Evolutionary conservation across 306 rosid species (phyloP).

Genomic region (Castanopsis chinensis): DNA sequence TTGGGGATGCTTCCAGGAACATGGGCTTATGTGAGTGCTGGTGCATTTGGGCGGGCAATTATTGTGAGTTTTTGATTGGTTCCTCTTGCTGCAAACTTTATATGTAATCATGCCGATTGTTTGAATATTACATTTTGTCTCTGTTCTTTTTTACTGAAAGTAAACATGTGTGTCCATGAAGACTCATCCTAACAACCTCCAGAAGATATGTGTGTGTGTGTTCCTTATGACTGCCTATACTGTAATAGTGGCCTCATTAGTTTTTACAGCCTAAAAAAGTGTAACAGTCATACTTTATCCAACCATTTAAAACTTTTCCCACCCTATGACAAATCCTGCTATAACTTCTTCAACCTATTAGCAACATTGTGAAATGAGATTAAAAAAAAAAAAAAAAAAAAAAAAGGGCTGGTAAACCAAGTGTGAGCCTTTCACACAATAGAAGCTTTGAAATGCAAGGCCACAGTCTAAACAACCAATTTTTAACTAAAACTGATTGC

Average conservation of each 20-base stretch:
- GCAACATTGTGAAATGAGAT: neutral
- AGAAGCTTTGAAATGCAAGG: neutral
- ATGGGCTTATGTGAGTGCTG: slow-evolving; percentile 99
- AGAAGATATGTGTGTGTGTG: neutral
- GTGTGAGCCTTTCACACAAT: neutral
- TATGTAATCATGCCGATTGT: neutral
- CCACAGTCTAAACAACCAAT: neutral
- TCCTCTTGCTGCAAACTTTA: neutral
- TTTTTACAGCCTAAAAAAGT: neutral
- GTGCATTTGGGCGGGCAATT: slow-evolving; percentile 97
- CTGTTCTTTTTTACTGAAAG: neutral
- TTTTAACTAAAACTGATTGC: neutral
- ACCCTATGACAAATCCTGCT: neutral
- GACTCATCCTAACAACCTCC: too few relatives aligned
- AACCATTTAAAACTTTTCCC: neutral
- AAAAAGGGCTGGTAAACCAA: neutral
- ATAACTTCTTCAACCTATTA: neutral
- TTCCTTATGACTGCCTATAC: too few relatives aligned
- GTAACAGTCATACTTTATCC: neutral
- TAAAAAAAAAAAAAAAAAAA: too few relatives aligned
- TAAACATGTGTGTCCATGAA: neutral
- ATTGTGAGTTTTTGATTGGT: slow-evolving; percentile 61
- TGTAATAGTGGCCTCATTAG: neutral
- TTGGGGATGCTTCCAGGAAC: slow-evolving; percentile 99
- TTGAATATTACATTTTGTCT: neutral